These are phyloP conservation scores for Cochlearia excelsa DNA, from an alignment of 345 rosid genomes.

Conservation along the genomic window DNA sequence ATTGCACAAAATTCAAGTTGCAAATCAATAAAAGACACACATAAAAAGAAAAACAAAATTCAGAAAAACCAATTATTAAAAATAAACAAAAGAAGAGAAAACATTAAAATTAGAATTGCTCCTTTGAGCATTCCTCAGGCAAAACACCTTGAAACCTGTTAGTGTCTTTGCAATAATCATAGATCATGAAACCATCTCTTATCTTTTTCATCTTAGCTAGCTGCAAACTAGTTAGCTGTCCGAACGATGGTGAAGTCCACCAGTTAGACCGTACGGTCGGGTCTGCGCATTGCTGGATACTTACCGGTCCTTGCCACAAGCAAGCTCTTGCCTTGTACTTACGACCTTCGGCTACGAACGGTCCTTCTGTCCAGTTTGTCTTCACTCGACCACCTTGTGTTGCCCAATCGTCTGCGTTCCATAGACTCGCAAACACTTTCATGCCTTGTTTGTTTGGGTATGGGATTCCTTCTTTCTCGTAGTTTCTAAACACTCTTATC, in stretches of 20 bases:
- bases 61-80: no score
- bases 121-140: slow-evolving; percentile 63
- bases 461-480: slow-evolving; percentile 49
- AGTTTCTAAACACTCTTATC: slow-evolving; percentile 57
- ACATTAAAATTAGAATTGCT: slow-evolving; percentile 43
- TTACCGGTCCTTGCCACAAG: slow-evolving; percentile 58
- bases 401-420: no score
- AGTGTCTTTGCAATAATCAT: slow-evolving; percentile 62
- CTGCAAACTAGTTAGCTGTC: slow-evolving; percentile 45
- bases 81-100: not conserved
- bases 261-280: slow-evolving; percentile 40
- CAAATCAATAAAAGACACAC: no score
- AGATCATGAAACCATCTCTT: slow-evolving; percentile 56
- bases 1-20: no score
- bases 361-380: slow-evolving; percentile 56
- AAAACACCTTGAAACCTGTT: slow-evolving; percentile 51
- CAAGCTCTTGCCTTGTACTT: slow-evolving; percentile 57
- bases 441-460: slow-evolving; percentile 76
- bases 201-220: slow-evolving; percentile 52
- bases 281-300: slow-evolving; percentile 48
- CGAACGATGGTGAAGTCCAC: slow-evolving; percentile 57
- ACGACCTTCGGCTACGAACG: slow-evolving; percentile 50
- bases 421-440: slow-evolving; percentile 42
- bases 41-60: no score
- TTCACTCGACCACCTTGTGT: slow-evolving; percentile 57